Conservation (phyloP, 192 early-diverging fungal genomes). For the Coemansia sp. region DNA sequence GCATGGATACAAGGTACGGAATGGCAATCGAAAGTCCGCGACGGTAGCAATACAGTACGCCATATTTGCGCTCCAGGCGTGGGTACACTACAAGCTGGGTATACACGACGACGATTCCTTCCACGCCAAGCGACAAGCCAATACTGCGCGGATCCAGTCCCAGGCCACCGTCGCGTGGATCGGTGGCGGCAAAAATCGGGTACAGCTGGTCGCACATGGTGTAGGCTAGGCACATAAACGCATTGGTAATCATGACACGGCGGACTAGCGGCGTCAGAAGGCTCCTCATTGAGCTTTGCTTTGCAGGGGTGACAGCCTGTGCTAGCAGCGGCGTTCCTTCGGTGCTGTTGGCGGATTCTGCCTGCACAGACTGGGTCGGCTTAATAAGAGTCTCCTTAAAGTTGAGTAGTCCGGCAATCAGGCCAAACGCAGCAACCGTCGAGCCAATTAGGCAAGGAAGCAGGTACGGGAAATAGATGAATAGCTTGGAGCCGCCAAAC, state of each 20-base stretch:
- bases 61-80: slow-evolving; percentile 39
- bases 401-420: slow-evolving; percentile 63
- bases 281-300: slow-evolving; percentile 9
- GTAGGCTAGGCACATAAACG: slow-evolving; percentile 24
- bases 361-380: neutral
- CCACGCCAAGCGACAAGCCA: slow-evolving; percentile 51
- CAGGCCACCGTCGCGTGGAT: slow-evolving; percentile 53
- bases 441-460: slow-evolving; percentile 77
- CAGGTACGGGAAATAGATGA: slow-evolving; percentile 73
- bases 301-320: neutral
- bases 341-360: neutral
- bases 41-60: slow-evolving; percentile 47
- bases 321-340: slow-evolving; percentile 19
- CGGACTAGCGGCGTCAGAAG: slow-evolving; percentile 21
- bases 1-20: slow-evolving; percentile 11
- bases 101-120: slow-evolving; percentile 46
- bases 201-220: slow-evolving; percentile 38
- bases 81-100: slow-evolving; percentile 58
- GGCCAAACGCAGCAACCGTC: slow-evolving; percentile 60
- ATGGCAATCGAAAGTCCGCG: slow-evolving; percentile 15
- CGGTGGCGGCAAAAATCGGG: slow-evolving; percentile 49
- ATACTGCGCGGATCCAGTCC: slow-evolving; percentile 56
- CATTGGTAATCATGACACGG: slow-evolving; percentile 23
- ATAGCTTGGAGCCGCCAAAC: slow-evolving; percentile 62
- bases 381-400: slow-evolving; percentile 60